Conservation (phyloP, 352 stramenopile genomes). For the Pythium pyrilobum region DNA sequence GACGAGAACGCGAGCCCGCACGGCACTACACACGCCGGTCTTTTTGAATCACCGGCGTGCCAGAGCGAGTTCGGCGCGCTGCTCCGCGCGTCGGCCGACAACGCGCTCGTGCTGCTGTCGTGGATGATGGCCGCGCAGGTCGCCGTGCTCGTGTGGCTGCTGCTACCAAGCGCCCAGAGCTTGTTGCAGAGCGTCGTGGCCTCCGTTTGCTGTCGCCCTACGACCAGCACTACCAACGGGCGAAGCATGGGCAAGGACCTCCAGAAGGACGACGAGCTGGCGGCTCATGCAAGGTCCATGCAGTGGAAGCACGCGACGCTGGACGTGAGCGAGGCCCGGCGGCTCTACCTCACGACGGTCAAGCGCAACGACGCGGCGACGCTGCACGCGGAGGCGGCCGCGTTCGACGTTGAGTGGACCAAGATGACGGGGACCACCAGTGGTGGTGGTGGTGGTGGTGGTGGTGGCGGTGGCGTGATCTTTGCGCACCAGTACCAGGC, state of each 20-base stretch:
- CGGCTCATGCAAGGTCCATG: neutral
- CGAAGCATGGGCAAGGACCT: too few species aligned
- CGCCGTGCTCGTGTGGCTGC: constrained; percentile 13
- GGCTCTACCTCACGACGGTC: constrained; percentile 22
- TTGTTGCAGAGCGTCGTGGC: neutral
- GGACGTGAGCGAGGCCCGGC: constrained; percentile 9
- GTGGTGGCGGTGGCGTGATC: constrained; percentile 7
- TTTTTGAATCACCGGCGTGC: constrained; percentile 19
- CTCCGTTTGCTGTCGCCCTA: neutral
- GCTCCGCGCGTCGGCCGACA: constrained; percentile 12
- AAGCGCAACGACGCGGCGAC: constrained; percentile 8
- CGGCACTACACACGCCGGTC: neutral
- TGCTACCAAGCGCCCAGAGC: constrained; percentile 10
- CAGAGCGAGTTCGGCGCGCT: constrained; percentile 20
- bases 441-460: neutral
- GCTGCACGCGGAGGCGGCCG: constrained; percentile 3
- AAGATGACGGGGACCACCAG: constrained; percentile 11
- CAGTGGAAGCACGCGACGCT: constrained; percentile 10
- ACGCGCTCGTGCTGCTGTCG: constrained; percentile 9
- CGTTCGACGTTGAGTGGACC: constrained; percentile 25
- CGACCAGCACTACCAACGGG: too few species aligned
- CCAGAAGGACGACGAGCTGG: neutral
- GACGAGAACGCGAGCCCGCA: neutral
- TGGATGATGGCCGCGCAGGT: constrained; percentile 12
- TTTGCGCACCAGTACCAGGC: constrained; percentile 49